These are phyloP conservation scores for Coemansia sp. DNA, from an alignment of 192 early-diverging fungal genomes.

Conservation along the genomic window DNA sequence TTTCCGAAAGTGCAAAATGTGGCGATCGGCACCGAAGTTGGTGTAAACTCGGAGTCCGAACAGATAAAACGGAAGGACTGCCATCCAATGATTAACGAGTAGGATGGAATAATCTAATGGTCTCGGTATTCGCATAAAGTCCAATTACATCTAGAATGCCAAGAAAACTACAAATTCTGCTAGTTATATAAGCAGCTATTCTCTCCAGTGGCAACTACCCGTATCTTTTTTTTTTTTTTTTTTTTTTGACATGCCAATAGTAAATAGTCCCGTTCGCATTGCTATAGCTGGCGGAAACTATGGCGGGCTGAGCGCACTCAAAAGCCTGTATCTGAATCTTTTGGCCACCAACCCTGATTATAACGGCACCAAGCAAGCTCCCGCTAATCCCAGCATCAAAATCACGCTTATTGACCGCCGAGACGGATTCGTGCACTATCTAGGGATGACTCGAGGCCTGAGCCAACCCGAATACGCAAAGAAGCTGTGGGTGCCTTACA, in stretches of 20 bases:
- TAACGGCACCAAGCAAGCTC: conserved; percentile 39
- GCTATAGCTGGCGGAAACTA: conserved; percentile 50
- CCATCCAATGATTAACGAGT: neutral
- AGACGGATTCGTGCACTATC: conserved; percentile 57
- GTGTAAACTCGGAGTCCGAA: neutral
- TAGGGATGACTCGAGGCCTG: conserved; percentile 53
- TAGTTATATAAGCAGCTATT: neutral
- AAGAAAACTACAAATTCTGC: neutral
- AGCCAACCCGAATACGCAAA: conserved; percentile 51
- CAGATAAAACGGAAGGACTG: conserved; percentile 6
- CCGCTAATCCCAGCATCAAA: conserved; percentile 31
- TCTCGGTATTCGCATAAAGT: conserved; percentile 2
- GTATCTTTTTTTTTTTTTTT: neutral
- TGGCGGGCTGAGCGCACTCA: conserved; percentile 35
- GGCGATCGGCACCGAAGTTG: neutral
- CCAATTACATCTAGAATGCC: neutral
- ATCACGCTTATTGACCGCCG: conserved; percentile 59
- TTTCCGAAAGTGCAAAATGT: too few relatives aligned
- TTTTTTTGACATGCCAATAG: conserved; percentile 18
- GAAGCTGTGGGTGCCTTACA: conserved; percentile 56
- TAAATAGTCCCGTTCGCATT: conserved; percentile 29
- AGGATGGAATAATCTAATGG: conserved; percentile 4
- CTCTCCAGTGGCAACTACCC: too few relatives aligned
- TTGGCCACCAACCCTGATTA: conserved; percentile 37
- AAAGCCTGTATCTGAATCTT: conserved; percentile 34